Percentiles rank a stretch among this genome's conserved stretches.
Conservation (phyloP, 371 early-diverging fungal species). For the Zopfochytrium polystomum region DNA sequence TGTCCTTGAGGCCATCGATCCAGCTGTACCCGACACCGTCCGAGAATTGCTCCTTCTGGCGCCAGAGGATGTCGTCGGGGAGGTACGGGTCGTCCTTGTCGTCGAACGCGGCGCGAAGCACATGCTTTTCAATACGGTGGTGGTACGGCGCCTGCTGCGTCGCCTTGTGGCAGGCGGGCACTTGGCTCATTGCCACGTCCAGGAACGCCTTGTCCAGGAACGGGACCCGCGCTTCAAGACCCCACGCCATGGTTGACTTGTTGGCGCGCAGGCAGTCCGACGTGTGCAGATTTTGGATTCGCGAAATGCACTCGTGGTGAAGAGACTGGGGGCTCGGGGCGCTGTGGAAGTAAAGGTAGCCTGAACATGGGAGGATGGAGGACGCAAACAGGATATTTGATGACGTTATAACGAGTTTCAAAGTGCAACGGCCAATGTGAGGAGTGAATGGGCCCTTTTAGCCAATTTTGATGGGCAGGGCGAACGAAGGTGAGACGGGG, state of each 20-base stretch:
- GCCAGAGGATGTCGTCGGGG: constrained; percentile 87
- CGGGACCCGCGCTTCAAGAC: constrained; percentile 95
- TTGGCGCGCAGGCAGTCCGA: constrained; percentile 95
- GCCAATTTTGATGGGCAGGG: background rate
- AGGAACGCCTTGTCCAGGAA: constrained; percentile 89
- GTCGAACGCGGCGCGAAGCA: constrained; percentile 83
- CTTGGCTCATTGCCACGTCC: constrained; percentile 81
- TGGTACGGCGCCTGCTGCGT: constrained; percentile 45
- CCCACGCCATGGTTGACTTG: constrained; percentile 98
- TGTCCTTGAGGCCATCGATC: constrained; percentile 88
- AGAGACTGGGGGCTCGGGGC: constrained; percentile 80
- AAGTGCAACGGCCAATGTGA: no score
- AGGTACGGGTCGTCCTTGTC: constrained; percentile 76
- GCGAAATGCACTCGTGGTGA: constrained; percentile 81
- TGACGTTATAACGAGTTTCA: background rate
- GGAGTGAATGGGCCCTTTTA: no score
- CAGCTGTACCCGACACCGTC: constrained; percentile 97
- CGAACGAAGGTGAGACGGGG: background rate
- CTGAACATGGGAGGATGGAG: constrained; percentile 24
- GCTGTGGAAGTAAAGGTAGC: constrained; percentile 94
- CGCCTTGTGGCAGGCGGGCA: constrained; percentile 67
- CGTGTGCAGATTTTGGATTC: constrained; percentile 92
- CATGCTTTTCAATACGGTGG: constrained; percentile 82
- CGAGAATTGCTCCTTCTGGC: constrained; percentile 97
- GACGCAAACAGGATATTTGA: background rate